phyloP scores from a whole-genome alignment of 2,329 filamentous ascomycete genomes.

The Aspergillus sp. region DNA sequence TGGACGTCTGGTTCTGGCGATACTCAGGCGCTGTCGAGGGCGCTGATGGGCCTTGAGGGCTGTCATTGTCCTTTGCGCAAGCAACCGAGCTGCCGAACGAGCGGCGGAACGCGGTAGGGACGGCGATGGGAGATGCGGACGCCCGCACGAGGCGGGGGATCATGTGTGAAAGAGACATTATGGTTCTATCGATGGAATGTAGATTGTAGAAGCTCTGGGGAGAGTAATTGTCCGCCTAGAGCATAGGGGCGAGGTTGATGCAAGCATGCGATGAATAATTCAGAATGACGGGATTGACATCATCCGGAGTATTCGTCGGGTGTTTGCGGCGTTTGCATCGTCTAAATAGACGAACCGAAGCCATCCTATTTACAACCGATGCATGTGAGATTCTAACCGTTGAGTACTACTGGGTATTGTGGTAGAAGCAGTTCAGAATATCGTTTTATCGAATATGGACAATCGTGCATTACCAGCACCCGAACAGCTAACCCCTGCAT shows the following conservation, averaged over 20 bases:
- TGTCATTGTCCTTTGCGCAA: conserved; percentile 36
- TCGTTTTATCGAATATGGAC: no score
- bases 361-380: conserved; percentile 11
- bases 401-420: not conserved
- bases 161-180: conserved; percentile 48
- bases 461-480: no score
- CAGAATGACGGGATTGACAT: conserved; percentile 34
- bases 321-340: conserved; percentile 38
- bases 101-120: conserved; percentile 26
- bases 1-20: conserved; percentile 56
- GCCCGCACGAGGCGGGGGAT: conserved; percentile 46
- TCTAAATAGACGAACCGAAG: conserved; percentile 11
- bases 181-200: conserved; percentile 1
- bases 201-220: conserved; percentile 4
- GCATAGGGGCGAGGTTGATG: not conserved
- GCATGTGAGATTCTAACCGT: not conserved
- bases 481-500: not conserved
- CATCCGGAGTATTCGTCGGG: conserved; percentile 27
- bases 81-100: conserved; percentile 31
- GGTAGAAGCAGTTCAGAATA: not conserved
- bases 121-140: conserved; percentile 19
- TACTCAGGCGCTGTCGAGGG: conserved; percentile 54
- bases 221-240: conserved; percentile 1
- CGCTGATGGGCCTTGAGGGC: conserved; percentile 27
- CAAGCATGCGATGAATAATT: conserved; percentile 5